phyloP scores from a whole-genome alignment of 2,329 filamentous ascomycete genomes.

The Pseudogymnoascus sp. region DNA sequence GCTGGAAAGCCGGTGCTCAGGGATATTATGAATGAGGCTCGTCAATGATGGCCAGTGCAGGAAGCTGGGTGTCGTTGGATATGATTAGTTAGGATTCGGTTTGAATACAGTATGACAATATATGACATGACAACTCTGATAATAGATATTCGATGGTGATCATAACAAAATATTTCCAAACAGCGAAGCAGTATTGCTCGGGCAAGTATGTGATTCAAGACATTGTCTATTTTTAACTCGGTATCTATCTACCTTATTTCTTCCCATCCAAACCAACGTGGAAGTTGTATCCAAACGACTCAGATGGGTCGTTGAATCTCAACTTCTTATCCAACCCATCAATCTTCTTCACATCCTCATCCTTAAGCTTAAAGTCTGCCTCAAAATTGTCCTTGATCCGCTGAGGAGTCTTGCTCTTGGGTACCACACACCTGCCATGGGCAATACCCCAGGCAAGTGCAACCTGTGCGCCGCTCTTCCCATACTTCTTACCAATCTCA shows the following conservation, averaged over 20 bases:
- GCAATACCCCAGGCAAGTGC: conserved; percentile 51
- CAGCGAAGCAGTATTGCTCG: not conserved
- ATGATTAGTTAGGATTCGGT: not conserved
- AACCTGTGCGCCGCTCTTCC: conserved; percentile 49
- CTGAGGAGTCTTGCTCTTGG: conserved; percentile 52
- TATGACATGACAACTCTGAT: not conserved
- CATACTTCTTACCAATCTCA: conserved; percentile 45
- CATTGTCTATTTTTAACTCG: not conserved
- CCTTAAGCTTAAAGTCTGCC: conserved; percentile 51
- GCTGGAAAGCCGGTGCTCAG: conserved; percentile 60
- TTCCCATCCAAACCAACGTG: conserved; percentile 53
- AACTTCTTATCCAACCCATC: conserved; percentile 48
- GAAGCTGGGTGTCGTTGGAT: not conserved
- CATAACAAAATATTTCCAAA: too few relatives aligned
- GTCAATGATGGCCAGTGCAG: not conserved
- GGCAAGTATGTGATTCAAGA: not conserved
- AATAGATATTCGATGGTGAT: not conserved
- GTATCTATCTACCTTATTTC: conserved; percentile 18
- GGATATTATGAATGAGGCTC: conserved; percentile 68
- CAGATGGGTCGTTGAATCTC: conserved; percentile 52
- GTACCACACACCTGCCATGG: conserved; percentile 52
- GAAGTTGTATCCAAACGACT: conserved; percentile 48
- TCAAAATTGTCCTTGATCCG: conserved; percentile 57
- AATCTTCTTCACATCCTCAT: conserved; percentile 48
- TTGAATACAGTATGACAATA: conserved; percentile 5